Evolutionary conservation across 108 stramenopile species (phyloP).

Genomic region (Cylindrotheca closterium): DNA sequence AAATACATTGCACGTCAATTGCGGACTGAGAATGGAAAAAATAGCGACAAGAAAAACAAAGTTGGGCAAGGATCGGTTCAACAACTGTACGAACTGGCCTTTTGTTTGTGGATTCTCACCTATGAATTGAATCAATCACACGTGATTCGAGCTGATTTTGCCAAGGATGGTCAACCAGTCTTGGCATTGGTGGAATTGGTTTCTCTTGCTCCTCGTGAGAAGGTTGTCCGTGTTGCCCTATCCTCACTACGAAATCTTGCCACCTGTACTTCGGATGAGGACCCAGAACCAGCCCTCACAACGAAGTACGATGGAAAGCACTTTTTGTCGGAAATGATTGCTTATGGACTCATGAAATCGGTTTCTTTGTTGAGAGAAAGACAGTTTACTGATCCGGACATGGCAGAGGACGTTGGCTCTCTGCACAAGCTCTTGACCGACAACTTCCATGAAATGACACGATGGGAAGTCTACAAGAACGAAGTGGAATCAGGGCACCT

Average conservation of each 20-base stretch:
- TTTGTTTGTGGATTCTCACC: slow-evolving; percentile 93
- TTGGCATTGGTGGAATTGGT: slow-evolving; percentile 77
- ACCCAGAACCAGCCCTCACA: slow-evolving; percentile 31
- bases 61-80: slow-evolving; percentile 82
- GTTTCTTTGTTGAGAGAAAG: slow-evolving; percentile 79
- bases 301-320: slow-evolving; percentile 46
- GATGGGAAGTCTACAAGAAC: slow-evolving; percentile 91
- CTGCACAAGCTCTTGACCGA: slow-evolving; percentile 79
- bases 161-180: slow-evolving; percentile 70
- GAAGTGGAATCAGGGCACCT: slow-evolving; percentile 89
- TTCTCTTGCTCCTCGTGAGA: slow-evolving; percentile 86
- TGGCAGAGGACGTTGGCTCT: slow-evolving; percentile 75
- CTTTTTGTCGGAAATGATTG: slow-evolving; percentile 90
- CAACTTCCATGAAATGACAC: slow-evolving; percentile 92
- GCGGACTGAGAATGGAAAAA: slow-evolving; percentile 41
- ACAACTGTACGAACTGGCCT: slow-evolving; percentile 93
- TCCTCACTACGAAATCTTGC: slow-evolving; percentile 82
- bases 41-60: slow-evolving; percentile 41
- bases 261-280: slow-evolving; percentile 58
- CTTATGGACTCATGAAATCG: slow-evolving; percentile 86
- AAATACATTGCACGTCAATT: slow-evolving; percentile 87
- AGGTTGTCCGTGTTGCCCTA: slow-evolving; percentile 90
- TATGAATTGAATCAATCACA: slow-evolving; percentile 79
- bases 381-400: slow-evolving; percentile 91
- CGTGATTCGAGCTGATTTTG: slow-evolving; percentile 72